These are phyloP conservation scores for Hemisphaericaspora lyxosophila DNA, from an alignment of 1,139 yeast species.

Conservation along the genomic window DNA sequence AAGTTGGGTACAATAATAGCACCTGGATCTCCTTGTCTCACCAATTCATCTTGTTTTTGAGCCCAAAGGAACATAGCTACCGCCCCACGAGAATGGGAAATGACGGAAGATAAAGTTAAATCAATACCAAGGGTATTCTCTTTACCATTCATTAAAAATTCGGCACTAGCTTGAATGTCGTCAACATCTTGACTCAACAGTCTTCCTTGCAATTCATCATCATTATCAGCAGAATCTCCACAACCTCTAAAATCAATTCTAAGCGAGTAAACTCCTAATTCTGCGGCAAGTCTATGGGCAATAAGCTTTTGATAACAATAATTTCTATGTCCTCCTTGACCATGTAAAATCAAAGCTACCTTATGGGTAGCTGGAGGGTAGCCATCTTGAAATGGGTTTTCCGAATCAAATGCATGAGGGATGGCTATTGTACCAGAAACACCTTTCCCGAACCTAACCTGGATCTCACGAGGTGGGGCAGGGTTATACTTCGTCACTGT, in stretches of 20 bases:
- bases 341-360: conserved; percentile 56
- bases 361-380: conserved; percentile 40
- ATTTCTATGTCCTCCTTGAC: conserved; percentile 82
- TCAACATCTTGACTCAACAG: conserved; percentile 60
- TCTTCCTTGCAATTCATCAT: conserved; percentile 49
- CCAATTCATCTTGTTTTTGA: conserved; percentile 34
- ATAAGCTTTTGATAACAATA: conserved; percentile 69
- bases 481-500: conserved; percentile 11
- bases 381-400: conserved; percentile 24
- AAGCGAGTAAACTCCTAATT: conserved; percentile 60
- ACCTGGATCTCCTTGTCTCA: conserved; percentile 26
- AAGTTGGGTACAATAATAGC: conserved; percentile 56
- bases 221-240: conserved; percentile 69
- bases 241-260: conserved; percentile 86
- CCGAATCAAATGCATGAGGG: conserved; percentile 33
- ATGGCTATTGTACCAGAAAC: conserved; percentile 40
- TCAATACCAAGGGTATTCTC: conserved; percentile 37
- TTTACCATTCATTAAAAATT: conserved; percentile 39
- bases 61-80: conserved; percentile 81
- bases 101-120: conserved; percentile 52
- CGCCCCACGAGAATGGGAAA: conserved; percentile 81
- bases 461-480: conserved; percentile 31
- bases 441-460: conserved; percentile 38
- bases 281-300: conserved; percentile 59
- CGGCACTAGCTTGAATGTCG: conserved; percentile 59